phyloP scores from a whole-genome alignment of 139 green algal species.

The Chlorella sp. region DNA sequence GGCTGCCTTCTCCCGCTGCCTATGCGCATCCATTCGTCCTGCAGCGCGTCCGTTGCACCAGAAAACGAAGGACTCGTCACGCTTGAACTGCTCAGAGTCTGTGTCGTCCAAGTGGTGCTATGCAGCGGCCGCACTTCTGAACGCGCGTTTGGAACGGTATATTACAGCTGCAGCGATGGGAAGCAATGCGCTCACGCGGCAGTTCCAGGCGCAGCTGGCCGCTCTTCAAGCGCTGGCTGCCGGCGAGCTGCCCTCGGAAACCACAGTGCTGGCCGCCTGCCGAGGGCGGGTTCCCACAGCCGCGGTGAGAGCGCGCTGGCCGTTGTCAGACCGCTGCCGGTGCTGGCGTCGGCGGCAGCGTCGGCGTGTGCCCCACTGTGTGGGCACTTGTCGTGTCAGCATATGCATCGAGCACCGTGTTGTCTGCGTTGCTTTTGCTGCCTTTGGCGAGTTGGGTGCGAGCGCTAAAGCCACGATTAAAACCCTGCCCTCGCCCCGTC shows the following conservation, averaged over 20 bases:
- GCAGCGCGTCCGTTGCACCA: no score
- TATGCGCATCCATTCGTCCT: no score
- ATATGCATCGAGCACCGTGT: not conserved
- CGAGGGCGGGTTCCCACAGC: not conserved
- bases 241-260: not conserved
- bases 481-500: not conserved
- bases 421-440: not conserved
- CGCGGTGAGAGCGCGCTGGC: not conserved
- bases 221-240: not conserved
- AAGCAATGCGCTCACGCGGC: not conserved
- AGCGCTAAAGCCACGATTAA: not conserved
- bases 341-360: not conserved
- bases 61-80: no score
- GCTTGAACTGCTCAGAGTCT: no score
- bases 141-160: not conserved
- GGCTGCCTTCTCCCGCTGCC: no score
- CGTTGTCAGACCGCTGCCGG: not conserved
- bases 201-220: slow-evolving; percentile 19
- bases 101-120: no score
- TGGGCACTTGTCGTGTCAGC: not conserved
- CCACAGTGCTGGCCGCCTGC: slow-evolving; percentile 15
- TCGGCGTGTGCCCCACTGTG: not conserved
- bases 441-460: no score
- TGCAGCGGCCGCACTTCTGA: not conserved
- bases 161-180: not conserved